phyloP scores from a whole-genome alignment of 2,329 filamentous ascomycete species.

The Scedosporium boydii region DNA sequence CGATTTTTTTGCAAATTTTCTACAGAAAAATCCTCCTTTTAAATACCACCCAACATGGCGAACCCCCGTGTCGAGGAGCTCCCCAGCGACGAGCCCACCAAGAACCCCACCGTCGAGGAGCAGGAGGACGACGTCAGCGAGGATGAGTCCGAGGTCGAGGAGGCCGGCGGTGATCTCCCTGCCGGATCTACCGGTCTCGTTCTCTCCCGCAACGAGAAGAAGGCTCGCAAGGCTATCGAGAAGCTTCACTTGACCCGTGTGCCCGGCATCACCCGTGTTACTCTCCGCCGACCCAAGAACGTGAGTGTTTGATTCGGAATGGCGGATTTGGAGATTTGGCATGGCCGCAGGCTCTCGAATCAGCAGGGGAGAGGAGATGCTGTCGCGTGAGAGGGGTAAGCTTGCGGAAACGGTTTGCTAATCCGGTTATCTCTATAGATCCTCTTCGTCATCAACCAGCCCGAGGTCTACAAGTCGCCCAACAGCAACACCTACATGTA shows the following conservation, averaged over 20 bases:
- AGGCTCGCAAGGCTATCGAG: slow-evolving; percentile 97
- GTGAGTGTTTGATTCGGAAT: slow-evolving; percentile 49
- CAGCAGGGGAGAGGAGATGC: not conserved
- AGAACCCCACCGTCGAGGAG: slow-evolving; percentile 62
- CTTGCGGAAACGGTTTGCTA: not conserved
- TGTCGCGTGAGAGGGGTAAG: not conserved
- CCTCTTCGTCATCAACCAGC: slow-evolving; percentile 99
- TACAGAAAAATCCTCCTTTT: not conserved
- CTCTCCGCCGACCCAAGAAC: slow-evolving; percentile 96
- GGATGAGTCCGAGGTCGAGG: slow-evolving; percentile 71
- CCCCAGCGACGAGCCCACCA: slow-evolving; percentile 80
- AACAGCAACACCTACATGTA: slow-evolving; percentile 99
- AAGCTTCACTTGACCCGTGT: slow-evolving; percentile 97
- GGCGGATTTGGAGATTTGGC: not conserved
- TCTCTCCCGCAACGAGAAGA: slow-evolving; percentile 99
- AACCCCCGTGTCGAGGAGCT: slow-evolving; percentile 98
- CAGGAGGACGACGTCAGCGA: slow-evolving; percentile 60
- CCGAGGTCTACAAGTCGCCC: slow-evolving; percentile 98
- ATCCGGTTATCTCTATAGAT: slow-evolving; percentile 47
- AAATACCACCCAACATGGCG: slow-evolving; percentile 58
- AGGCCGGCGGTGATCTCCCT: slow-evolving; percentile 66
- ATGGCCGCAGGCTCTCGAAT: not conserved
- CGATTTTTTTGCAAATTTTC: not conserved
- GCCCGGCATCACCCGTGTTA: slow-evolving; percentile 95
- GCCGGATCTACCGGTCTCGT: slow-evolving; percentile 82